These are phyloP conservation scores for Ustilago esculenta DNA, from an alignment of 1,284 basidiomycete species.

Conservation along the genomic window DNA sequence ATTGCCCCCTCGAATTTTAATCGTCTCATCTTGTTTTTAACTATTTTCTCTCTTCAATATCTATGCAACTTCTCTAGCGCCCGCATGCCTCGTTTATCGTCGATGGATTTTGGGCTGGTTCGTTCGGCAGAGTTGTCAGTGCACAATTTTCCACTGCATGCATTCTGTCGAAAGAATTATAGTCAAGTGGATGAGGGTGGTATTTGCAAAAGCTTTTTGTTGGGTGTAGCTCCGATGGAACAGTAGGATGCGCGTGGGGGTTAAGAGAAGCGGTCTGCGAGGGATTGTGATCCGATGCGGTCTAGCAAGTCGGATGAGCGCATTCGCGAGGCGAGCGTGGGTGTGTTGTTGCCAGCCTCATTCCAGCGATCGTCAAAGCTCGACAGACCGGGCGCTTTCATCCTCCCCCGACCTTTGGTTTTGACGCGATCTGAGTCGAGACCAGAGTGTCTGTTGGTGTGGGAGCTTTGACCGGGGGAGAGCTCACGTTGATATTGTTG, in stretches of 20 bases:
- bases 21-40: too few species aligned
- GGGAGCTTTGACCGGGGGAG: constrained; percentile 23
- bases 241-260: too few species aligned
- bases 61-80: too few species aligned
- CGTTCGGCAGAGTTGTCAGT: too few species aligned
- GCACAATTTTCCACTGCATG: too few species aligned
- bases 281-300: constrained; percentile 4
- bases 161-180: too few species aligned
- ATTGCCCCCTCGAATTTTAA: constrained; percentile 47
- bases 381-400: constrained; percentile 42
- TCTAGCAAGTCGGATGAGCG: constrained; percentile 9
- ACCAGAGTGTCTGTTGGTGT: background rate
- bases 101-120: too few species aligned
- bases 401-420: constrained; percentile 39
- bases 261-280: constrained; percentile 35
- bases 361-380: constrained; percentile 16
- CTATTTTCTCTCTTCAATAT: too few species aligned
- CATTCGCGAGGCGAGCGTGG: background rate
- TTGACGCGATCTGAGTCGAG: constrained; percentile 19
- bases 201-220: too few species aligned
- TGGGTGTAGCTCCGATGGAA: too few species aligned
- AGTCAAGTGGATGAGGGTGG: too few species aligned
- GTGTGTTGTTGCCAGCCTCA: background rate
- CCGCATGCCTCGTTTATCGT: too few species aligned
- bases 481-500: constrained; percentile 31